These are phyloP conservation scores for Quercus aquifolioides DNA, from an alignment of 306 rosid species.

Conservation along the genomic window DNA sequence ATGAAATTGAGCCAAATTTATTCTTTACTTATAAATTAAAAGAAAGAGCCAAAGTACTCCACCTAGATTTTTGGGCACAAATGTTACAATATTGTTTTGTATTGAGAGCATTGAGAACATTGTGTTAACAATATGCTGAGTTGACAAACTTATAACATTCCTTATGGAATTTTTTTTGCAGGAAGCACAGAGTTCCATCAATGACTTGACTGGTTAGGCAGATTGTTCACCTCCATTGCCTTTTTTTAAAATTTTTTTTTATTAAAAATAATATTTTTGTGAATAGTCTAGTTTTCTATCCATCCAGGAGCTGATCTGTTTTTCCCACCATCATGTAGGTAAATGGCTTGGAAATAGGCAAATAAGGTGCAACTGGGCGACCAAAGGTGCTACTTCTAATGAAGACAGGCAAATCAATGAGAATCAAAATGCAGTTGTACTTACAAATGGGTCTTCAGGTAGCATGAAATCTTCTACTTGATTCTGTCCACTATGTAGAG, in stretches of 20 bases:
- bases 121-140: neutral
- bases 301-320: constrained; percentile 16
- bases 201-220: constrained; percentile 60
- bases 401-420: constrained; percentile 50
- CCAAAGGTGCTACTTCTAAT: constrained; percentile 49
- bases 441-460: constrained; percentile 68
- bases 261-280: neutral
- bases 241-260: constrained; percentile 5
- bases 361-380: constrained; percentile 65
- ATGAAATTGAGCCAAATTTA: constrained; percentile 1
- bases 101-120: neutral
- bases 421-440: constrained; percentile 55
- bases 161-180: constrained; percentile 37
- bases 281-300: neutral
- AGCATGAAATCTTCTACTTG: constrained; percentile 6
- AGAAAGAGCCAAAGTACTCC: neutral
- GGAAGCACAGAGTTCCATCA: constrained; percentile 64
- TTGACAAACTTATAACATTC: constrained; percentile 16
- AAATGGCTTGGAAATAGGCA: constrained; percentile 70
- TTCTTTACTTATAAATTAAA: neutral
- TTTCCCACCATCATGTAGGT: constrained; percentile 25
- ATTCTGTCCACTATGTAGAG: constrained; percentile 6
- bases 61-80: constrained; percentile 10
- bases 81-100: neutral
- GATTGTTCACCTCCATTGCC: neutral